Evolutionary conservation across 2,329 filamentous ascomycete genomes (phyloP).

Genomic region (Arthrobotrys sphaeroides): DNA sequence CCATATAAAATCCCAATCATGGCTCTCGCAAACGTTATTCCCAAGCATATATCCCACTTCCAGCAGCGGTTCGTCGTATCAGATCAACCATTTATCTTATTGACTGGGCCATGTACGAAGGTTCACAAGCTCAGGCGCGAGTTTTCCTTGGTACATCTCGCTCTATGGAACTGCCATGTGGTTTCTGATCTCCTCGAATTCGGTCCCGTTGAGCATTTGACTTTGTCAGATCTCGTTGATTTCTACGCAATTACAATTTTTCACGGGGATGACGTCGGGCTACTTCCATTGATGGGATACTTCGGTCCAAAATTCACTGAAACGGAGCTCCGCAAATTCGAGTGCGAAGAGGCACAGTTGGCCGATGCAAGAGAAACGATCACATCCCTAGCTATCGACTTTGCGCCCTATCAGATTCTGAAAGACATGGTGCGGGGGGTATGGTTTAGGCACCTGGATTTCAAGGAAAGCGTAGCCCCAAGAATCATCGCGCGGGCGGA

Average conservation of each 20-base stretch:
- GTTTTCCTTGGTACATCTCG: not conserved
- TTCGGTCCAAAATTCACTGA: not conserved
- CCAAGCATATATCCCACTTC: not conserved
- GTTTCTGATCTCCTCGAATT: not conserved
- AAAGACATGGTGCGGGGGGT: not conserved
- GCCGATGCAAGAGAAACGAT: not conserved
- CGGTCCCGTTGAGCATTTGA: not conserved
- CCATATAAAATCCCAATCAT: too few species aligned
- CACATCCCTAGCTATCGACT: not conserved
- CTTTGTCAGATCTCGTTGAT: not conserved
- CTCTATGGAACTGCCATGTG: not conserved
- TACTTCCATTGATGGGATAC: not conserved
- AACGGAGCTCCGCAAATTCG: too few species aligned
- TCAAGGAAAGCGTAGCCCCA: not conserved
- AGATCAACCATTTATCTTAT: not conserved
- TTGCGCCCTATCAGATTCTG: not conserved
- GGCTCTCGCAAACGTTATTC: too few species aligned
- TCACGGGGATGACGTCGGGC: not conserved
- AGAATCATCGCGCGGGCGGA: not conserved
- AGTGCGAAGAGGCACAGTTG: not conserved
- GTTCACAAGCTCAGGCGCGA: not conserved
- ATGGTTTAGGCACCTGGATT: not conserved
- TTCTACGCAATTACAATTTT: not conserved
- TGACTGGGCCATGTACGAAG: not conserved
- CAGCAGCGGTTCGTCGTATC: not conserved